Conservation (phyloP, 2,329 filamentous ascomycete species). For the Pseudocercospora cruenta region DNA sequence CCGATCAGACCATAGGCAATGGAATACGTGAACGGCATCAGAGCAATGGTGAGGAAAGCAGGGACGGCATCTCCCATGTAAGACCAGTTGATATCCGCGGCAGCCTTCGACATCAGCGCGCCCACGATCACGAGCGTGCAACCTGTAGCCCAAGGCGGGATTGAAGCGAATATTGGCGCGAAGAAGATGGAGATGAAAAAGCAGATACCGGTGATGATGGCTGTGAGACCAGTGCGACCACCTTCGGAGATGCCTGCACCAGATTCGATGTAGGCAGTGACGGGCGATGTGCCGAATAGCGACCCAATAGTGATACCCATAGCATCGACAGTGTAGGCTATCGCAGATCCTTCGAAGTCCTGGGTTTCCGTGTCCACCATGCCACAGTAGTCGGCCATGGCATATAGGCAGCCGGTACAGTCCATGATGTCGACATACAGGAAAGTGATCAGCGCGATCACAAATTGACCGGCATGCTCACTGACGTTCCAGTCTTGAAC, state of each 20-base stretch:
- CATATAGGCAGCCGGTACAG: constrained; percentile 82
- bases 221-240: constrained; percentile 81
- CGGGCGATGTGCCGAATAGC: constrained; percentile 75
- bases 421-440: constrained; percentile 90
- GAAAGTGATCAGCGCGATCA: constrained; percentile 83
- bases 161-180: constrained; percentile 85
- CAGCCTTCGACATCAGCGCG: constrained; percentile 80
- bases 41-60: constrained; percentile 78
- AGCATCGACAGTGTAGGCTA: constrained; percentile 84
- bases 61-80: constrained; percentile 84
- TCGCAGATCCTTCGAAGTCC: constrained; percentile 83
- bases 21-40: constrained; percentile 90
- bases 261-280: constrained; percentile 81
- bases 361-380: constrained; percentile 80
- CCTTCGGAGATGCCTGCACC: constrained; percentile 88
- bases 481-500: constrained; percentile 76
- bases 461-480: constrained; percentile 73
- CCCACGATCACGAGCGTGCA: constrained; percentile 86
- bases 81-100: constrained; percentile 84
- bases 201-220: constrained; percentile 75
- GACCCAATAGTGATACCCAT: constrained; percentile 79
- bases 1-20: constrained; percentile 86
- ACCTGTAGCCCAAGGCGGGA: constrained; percentile 86
- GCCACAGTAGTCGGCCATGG: constrained; percentile 83
- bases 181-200: constrained; percentile 91